Percentiles rank a stretch among this genome's conserved stretches.
These are phyloP conservation scores for Persicaria tinctoria DNA, from an alignment of 148 eudicot species.

Conservation along the genomic window DNA sequence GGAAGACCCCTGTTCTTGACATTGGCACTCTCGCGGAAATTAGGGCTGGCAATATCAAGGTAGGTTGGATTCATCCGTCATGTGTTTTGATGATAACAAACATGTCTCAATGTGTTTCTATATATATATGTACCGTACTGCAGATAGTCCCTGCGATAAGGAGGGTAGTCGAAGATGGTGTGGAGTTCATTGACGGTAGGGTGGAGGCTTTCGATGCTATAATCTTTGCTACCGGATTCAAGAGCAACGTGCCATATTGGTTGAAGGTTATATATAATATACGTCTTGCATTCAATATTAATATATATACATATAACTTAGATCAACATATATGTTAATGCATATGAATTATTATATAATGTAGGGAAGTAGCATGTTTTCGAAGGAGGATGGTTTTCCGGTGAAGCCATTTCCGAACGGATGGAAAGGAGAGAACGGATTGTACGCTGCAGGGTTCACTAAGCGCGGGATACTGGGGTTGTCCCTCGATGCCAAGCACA, in stretches of 20 bases:
- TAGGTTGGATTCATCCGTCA: neutral
- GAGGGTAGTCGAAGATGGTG: constrained; percentile 31
- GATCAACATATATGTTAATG: neutral
- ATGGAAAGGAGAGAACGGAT: constrained; percentile 75
- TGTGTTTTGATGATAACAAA: neutral
- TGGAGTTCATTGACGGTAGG: constrained; percentile 52
- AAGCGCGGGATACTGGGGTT: constrained; percentile 61
- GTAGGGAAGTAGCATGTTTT: constrained; percentile 45
- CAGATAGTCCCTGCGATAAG: constrained; percentile 51
- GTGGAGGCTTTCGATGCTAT: constrained; percentile 49
- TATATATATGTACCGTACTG: too few species aligned
- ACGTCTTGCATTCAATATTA: neutral
- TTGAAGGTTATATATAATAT: constrained; percentile 35
- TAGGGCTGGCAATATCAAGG: constrained; percentile 26
- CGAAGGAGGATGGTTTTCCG: constrained; percentile 55
- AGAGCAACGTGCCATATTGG: constrained; percentile 72
- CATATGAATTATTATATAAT: neutral
- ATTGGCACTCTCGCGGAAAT: constrained; percentile 53
- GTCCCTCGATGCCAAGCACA: constrained; percentile 49
- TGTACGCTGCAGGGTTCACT: constrained; percentile 65
- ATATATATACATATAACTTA: neutral
- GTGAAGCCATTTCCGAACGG: constrained; percentile 56
- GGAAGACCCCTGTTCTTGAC: constrained; percentile 76
- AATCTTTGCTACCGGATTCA: constrained; percentile 65
- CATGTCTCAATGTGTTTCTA: neutral